These are phyloP conservation scores for Conoideocrella luteorostrata DNA, from an alignment of 2,329 filamentous ascomycete genomes.

Conservation along the genomic window DNA sequence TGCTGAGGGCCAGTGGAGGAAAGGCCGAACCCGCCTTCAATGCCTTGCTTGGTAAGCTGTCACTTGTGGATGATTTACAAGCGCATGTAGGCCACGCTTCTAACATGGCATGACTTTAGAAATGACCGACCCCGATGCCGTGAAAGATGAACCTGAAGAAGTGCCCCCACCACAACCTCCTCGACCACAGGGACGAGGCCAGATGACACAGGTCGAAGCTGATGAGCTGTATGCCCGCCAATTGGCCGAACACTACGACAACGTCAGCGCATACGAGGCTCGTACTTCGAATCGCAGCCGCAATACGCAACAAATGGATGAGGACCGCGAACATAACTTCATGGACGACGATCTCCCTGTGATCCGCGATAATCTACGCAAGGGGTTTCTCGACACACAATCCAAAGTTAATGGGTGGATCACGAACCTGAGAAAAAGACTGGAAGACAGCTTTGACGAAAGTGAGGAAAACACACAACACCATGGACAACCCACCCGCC, in stretches of 20 bases:
- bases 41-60: slow-evolving; percentile 66
- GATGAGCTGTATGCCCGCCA: slow-evolving; percentile 91
- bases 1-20: slow-evolving; percentile 78
- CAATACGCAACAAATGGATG: slow-evolving; percentile 40
- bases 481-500: slow-evolving; percentile 31
- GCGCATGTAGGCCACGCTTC: neutral
- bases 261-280: slow-evolving; percentile 50
- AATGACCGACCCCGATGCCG: slow-evolving; percentile 74
- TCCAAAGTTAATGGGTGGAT: slow-evolving; percentile 91
- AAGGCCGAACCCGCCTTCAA: slow-evolving; percentile 93
- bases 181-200: slow-evolving; percentile 57
- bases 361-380: slow-evolving; percentile 86
- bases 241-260: slow-evolving; percentile 84
- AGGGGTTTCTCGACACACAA: slow-evolving; percentile 93
- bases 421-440: slow-evolving; percentile 80
- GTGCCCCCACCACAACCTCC: slow-evolving; percentile 71
- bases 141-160: slow-evolving; percentile 44
- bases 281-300: slow-evolving; percentile 42
- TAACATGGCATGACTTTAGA: slow-evolving; percentile 35
- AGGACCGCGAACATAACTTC: slow-evolving; percentile 78
- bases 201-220: slow-evolving; percentile 75
- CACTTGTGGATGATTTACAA: neutral
- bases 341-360: slow-evolving; percentile 92
- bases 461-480: slow-evolving; percentile 42
- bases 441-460: slow-evolving; percentile 82